Percentiles rank a stretch among this genome's conserved stretches.
These are phyloP conservation scores for Thielaviopsis cerberus DNA, from an alignment of 2,329 filamentous ascomycete genomes.

Conservation along the genomic window DNA sequence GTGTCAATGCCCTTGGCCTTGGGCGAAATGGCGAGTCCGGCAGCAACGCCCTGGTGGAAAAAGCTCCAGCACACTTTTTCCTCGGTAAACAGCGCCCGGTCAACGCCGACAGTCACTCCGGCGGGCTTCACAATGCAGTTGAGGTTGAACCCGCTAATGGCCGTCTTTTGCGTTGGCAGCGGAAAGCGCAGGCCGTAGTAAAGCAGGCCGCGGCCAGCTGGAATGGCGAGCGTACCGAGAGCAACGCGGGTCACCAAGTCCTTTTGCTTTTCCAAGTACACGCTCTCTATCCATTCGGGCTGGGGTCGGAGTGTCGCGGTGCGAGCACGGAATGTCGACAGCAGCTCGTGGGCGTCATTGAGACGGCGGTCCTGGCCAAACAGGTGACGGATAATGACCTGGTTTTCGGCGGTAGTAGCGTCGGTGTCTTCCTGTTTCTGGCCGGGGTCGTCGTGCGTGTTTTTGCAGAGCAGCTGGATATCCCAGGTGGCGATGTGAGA, in stretches of 20 bases:
- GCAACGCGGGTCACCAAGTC: conserved; percentile 73
- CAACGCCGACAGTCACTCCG: conserved; percentile 83
- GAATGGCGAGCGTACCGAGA: conserved; percentile 70
- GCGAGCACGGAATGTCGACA: conserved; percentile 71
- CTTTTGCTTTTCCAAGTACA: conserved; percentile 83
- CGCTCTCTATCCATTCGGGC: conserved; percentile 64
- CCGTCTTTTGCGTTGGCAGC: conserved; percentile 78
- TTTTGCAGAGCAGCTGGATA: conserved; percentile 57
- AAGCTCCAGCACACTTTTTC: conserved; percentile 98
- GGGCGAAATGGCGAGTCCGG: conserved; percentile 75
- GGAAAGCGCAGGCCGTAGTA: conserved; percentile 78
- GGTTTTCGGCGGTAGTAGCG: conserved; percentile 64
- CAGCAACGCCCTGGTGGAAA: conserved; percentile 91
- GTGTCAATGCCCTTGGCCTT: conserved; percentile 88
- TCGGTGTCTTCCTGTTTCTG: conserved; percentile 45
- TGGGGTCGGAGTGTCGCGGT: conserved; percentile 59
- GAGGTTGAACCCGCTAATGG: conserved; percentile 76
- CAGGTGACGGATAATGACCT: conserved; percentile 65
- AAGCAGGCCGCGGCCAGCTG: conserved; percentile 69
- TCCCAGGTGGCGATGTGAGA: conserved; percentile 54
- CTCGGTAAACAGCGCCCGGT: conserved; percentile 72
- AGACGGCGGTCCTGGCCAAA: conserved; percentile 84
- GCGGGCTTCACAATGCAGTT: conserved; percentile 82
- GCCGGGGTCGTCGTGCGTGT: conserved; percentile 38
- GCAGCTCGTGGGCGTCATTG: conserved; percentile 62